Base-by-base conservation (phyloP, 2,329 filamentous ascomycete species). In the Apiospora sp. region DNA sequence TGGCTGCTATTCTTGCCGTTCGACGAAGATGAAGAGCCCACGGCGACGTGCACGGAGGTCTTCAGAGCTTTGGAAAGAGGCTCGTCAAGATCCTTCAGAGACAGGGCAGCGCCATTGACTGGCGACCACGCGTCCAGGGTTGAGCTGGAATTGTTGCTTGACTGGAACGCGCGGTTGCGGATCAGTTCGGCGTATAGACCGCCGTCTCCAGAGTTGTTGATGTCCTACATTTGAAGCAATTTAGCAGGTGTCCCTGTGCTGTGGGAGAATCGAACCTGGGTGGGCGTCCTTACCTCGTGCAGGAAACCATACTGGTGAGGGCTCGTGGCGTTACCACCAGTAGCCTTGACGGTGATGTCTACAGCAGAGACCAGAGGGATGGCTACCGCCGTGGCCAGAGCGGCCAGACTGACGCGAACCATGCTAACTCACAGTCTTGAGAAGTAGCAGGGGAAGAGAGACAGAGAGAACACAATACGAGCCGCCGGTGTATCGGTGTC, bases 101-200 rank as follows among this genome's bases (percentile, higher is more conserved):
- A 82, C 41, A 90, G 80, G 16, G 77, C 77, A 13, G 86, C 84
- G 41, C 80, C 82, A 69, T 85, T 84, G 68, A 87, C 74, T 1
- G 85, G 74, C 22, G 79, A 80, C 86, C 86, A 89, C 22, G 81
- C 84, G n/a, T 82, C 80, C 2, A 89, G 81, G 4, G 83, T 84
- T 51, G 82, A 80, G 4, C 84, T 84, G 73, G 80, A 86, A 22
- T 77, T 75, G 27, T 82, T 80, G 73, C 83, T 86, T 71, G 83
- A 83, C 80, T 94, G 92, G 77, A 94, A 93, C 14, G 91, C 92
- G 68, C 91, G 87, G 81, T 94, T 94, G 70, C 87, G 88, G 72
- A 94, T 88, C 72, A 94, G 81, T 78, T 94, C 92, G 68, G 90
- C 92, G 78, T 94, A 94, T 74, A 94, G 88, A 6, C 92, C 92